Evolutionary conservation across 208 protist species (phyloP), one percentile per base, ranked within the genome.

Genomic region (Novymonas esmeraldas): DNA sequence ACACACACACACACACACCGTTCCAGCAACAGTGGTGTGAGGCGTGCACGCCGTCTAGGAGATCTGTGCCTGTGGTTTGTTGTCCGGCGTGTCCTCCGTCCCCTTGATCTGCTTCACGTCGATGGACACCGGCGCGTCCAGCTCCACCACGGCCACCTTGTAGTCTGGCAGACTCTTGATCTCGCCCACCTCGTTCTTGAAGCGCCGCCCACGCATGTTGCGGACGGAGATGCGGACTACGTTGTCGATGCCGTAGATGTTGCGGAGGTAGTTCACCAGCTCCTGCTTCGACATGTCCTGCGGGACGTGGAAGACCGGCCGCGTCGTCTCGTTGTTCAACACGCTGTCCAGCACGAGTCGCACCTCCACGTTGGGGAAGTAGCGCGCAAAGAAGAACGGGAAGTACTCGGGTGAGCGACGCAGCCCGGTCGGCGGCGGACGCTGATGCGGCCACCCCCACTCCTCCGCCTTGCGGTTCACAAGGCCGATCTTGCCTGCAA

Each of bases 61-160:
- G 28, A 90, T 81, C 72, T 83, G 78, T 2, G 81, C 64, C 56
- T 90, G 79, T 26, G 89, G 82, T 46, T 81, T 86, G 59, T 90
- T 95, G 55, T 95, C 90, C 0, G 85, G 85, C 3, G 87, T 93
- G 56, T 95, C 90, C 72, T 93, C 87, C 0, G 90, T 92, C 48
- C 87, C 90, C 78, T 95, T 95, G 65, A 95, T 89, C 56, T 93
- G 87, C 76, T 96, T 96, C 29, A 94, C 85, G 38, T 92, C 88
- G 20, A 96, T 81, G 4, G 70, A 73, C 39, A 96, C 88, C 9
- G 91, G 91, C 26, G 85, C 64, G 65, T 96, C 91, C 9, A 96
- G 79, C 70, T 90, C 73, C 34, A 96, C 88, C 16, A 90, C 59
- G 24, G 91, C 91, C 29, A 92, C 52, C 72, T 96, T 96, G 67